Evolutionary conservation across 129 eudicot species (phyloP).

Genomic region (Saposhnikovia divaricata): DNA sequence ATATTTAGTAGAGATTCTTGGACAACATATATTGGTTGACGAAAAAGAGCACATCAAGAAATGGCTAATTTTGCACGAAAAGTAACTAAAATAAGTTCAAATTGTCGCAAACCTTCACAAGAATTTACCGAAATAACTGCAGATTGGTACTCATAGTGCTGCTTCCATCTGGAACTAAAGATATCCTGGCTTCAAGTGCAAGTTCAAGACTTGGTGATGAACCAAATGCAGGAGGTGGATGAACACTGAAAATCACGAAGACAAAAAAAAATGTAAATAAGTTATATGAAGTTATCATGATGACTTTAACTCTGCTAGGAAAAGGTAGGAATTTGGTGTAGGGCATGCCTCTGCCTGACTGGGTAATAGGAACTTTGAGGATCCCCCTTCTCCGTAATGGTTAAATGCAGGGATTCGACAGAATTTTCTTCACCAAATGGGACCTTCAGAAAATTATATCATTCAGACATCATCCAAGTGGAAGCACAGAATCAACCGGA

Average conservation of each 20-base stretch:
- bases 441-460: conserved; percentile 34
- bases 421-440: conserved; percentile 47
- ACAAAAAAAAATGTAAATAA: conserved; percentile 7
- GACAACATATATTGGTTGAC: neutral
- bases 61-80: neutral
- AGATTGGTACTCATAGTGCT: conserved; percentile 51
- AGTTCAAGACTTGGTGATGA: conserved; percentile 38
- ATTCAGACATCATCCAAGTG: conserved; percentile 1
- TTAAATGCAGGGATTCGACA: conserved; percentile 39
- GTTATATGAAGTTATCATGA: neutral
- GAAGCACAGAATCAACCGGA: neutral
- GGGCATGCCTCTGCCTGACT: conserved; percentile 36
- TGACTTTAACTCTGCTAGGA: neutral
- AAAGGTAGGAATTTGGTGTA: conserved; percentile 5
- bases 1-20: neutral
- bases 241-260: conserved; percentile 32
- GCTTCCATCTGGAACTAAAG: conserved; percentile 41
- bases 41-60: neutral
- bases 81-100: conserved; percentile 29
- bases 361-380: conserved; percentile 30
- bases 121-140: conserved; percentile 67
- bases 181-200: conserved; percentile 44
- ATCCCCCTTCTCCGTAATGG: conserved; percentile 25
- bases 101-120: conserved; percentile 59
- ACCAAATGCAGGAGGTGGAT: conserved; percentile 78